Base-by-base conservation (phyloP, 108 stramenopile species). In the Cyclostephanos tholiformis region DNA sequence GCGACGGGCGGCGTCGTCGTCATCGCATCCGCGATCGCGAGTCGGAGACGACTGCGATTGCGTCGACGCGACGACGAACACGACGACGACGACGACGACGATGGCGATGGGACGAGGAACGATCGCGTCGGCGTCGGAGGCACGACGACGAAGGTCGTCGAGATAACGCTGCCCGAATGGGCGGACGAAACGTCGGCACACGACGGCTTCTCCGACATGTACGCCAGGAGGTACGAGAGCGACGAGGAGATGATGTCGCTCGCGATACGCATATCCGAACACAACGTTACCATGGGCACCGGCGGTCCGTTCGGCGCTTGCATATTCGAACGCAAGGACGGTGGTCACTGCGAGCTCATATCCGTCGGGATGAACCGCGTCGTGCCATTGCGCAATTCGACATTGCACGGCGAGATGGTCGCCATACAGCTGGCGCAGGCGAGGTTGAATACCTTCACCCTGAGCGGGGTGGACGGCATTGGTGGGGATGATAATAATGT, bases 291-390 rank as follows among this genome's bases (percentile, higher is more conserved):
- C 20, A 67, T 88, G 59, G 71, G 84, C 2, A 89, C 89, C 1
- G 94, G 91, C 13, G 94, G 94, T 10, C 94, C 94, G 0, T 95
- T 95, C 76, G 94, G 94, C 13, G 76, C 76, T 0, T 90, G 87
- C 41, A 93, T 95, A 41, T 95, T 91, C 58, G 87, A 91, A 60
- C 62, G 86, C 63, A 1, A 8, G 19, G 32, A 14, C 1, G 38
- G 20, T 4, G 59, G 69, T 1, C 71, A 71, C 49, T 76, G 71
- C 36, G 80, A 63, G 16, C 67, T 92, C 0, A 81, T 86, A 46
- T 88, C 90, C 19, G 70, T 92, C 10, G 94, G 89, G 48, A 72
- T 86, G 70, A 92, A 95, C 65, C 87, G 89, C 3, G 94, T 95
- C 3, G 90, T 91, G 12, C 67, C 88, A 1, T 69, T 92, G 59